Conservation (phyloP, 1,284 basidiomycete genomes). For the Fistulinella staudtii region DNA sequence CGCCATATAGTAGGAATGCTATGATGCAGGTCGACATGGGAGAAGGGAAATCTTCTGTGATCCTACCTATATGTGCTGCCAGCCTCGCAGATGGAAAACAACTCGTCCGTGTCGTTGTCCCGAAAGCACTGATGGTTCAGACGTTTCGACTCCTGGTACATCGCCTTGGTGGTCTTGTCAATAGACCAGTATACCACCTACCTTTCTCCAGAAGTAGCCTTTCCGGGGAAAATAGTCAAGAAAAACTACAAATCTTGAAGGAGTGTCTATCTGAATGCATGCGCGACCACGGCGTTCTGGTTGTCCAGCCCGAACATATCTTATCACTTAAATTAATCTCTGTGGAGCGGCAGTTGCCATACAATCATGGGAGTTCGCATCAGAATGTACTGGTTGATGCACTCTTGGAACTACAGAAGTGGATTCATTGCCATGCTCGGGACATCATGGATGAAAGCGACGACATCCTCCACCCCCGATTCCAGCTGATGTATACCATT, state of each 20-base stretch:
- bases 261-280: constrained; percentile 38
- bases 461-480: constrained; percentile 37
- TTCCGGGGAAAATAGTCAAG: background rate
- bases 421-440: constrained; percentile 27
- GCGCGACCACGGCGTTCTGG: constrained; percentile 37
- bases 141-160: constrained; percentile 49
- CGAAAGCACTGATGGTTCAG: constrained; percentile 40
- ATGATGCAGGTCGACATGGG: constrained; percentile 54
- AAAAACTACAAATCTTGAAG: background rate
- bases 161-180: constrained; percentile 40
- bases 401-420: constrained; percentile 19
- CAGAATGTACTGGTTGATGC: background rate
- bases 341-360: constrained; percentile 19
- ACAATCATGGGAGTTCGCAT: background rate
- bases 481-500: constrained; percentile 43
- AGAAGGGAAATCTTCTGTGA: constrained; percentile 55
- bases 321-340: constrained; percentile 35
- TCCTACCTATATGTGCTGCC: constrained; percentile 43
- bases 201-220: constrained; percentile 42
- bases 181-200: constrained; percentile 44
- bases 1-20: constrained; percentile 33
- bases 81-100: constrained; percentile 40
- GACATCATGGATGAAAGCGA: constrained; percentile 45
- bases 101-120: constrained; percentile 44
- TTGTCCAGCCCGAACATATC: constrained; percentile 50